Conservation (phyloP, 768 basidiomycete genomes). For the Lactarius quietus region DNA sequence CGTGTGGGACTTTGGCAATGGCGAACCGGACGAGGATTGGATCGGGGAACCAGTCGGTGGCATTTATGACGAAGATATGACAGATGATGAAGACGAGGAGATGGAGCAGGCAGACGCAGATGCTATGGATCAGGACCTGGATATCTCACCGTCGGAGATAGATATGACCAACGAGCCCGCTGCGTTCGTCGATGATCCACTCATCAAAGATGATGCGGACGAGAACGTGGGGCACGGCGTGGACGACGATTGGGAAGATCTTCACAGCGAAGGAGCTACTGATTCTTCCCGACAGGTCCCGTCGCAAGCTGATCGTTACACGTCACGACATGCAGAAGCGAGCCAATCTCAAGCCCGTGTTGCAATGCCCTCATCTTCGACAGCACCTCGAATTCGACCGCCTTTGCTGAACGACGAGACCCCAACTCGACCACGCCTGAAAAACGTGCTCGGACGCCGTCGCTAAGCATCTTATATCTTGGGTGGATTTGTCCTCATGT, state of each 20-base stretch:
- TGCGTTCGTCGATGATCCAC: slow-evolving; percentile 30
- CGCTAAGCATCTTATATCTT: slow-evolving; percentile 36
- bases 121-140: slow-evolving; percentile 70
- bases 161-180: slow-evolving; percentile 29
- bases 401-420: slow-evolving; percentile 48
- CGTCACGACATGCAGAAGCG: slow-evolving; percentile 12
- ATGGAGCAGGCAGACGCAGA: slow-evolving; percentile 57
- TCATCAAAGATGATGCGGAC: slow-evolving; percentile 3
- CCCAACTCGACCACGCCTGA: slow-evolving; percentile 58
- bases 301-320: not conserved
- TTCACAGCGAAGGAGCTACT: not conserved
- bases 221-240: slow-evolving; percentile 10
- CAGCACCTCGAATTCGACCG: slow-evolving; percentile 36
- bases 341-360: slow-evolving; percentile 18
- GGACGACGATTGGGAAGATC: slow-evolving; percentile 21
- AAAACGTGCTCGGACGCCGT: slow-evolving; percentile 42
- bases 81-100: slow-evolving; percentile 50
- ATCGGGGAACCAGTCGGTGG: slow-evolving; percentile 73
- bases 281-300: slow-evolving; percentile 1
- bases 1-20: slow-evolving; percentile 86
- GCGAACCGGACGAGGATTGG: slow-evolving; percentile 69
- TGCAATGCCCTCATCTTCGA: slow-evolving; percentile 23
- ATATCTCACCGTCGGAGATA: slow-evolving; percentile 29
- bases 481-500: not conserved
- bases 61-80: slow-evolving; percentile 66